phyloP scores from a whole-genome alignment of 768 basidiomycete genomes.

The Kwoniella bestiolae region DNA sequence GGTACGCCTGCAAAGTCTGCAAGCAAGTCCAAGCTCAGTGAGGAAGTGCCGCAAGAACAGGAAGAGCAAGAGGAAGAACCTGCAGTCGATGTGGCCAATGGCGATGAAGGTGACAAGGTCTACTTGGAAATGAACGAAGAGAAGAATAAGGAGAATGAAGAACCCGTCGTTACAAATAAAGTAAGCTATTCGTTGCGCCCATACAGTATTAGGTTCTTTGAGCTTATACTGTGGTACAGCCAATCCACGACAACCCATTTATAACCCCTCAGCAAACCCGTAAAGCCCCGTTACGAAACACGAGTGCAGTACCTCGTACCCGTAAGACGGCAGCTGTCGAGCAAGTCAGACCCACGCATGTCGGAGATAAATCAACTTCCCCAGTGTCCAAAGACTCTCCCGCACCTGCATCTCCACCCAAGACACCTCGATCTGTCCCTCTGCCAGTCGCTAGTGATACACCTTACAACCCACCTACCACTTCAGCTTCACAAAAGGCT shows the following conservation, averaged over 20 bases:
- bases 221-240: conserved; percentile 14
- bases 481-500: neutral
- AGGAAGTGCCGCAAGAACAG: conserved; percentile 14
- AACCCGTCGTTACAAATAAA: neutral
- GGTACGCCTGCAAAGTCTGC: conserved; percentile 1
- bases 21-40: conserved; percentile 21
- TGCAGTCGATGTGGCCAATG: conserved; percentile 36
- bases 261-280: conserved; percentile 35
- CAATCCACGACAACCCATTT: conserved; percentile 32
- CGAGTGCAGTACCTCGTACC: conserved; percentile 39
- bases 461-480: conserved; percentile 30
- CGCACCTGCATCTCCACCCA: conserved; percentile 16
- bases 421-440: conserved; percentile 40
- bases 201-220: neutral
- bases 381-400: neutral
- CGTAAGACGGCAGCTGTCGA: conserved; percentile 4
- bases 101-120: conserved; percentile 48
- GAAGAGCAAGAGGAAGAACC: conserved; percentile 29
- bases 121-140: conserved; percentile 46
- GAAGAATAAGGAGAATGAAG: conserved; percentile 23
- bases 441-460: conserved; percentile 38
- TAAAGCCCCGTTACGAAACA: conserved; percentile 35
- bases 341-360: neutral
- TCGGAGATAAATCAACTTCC: neutral
- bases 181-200: neutral